Conservation (phyloP, 2,329 filamentous ascomycete species). For the Aspergillus melleus region DNA sequence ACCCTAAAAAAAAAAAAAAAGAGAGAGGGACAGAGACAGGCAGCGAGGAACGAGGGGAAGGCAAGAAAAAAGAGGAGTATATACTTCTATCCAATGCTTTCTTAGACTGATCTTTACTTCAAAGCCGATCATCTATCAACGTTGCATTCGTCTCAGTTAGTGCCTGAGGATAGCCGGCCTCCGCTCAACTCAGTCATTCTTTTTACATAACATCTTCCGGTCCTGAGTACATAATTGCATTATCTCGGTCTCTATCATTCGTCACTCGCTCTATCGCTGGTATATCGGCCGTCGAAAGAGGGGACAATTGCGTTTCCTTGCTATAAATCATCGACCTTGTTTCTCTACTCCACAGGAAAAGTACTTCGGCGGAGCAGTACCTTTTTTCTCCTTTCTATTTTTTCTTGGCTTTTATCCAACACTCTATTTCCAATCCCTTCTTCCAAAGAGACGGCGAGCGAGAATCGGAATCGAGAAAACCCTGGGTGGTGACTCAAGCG, state of each 20-base stretch:
- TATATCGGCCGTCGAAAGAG: background rate
- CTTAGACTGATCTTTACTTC: too few species aligned
- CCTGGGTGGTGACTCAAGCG: background rate
- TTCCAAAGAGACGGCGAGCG: background rate
- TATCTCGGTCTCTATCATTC: slow-evolving; percentile 12
- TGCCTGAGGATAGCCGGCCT: slow-evolving; percentile 1
- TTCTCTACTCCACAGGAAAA: background rate
- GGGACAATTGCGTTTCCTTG: background rate
- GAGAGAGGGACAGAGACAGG: too few species aligned
- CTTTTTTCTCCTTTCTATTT: background rate
- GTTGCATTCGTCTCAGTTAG: slow-evolving; percentile 15
- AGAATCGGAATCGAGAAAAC: background rate
- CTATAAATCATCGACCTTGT: background rate
- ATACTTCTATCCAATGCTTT: too few species aligned
- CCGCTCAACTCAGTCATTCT: slow-evolving; percentile 12
- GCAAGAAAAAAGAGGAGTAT: background rate
- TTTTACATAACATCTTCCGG: slow-evolving; percentile 27
- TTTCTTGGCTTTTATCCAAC: slow-evolving; percentile 10
- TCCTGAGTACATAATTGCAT: slow-evolving; percentile 10
- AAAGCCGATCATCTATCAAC: background rate
- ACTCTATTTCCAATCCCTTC: slow-evolving; percentile 4
- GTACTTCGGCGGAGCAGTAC: background rate
- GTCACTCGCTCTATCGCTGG: slow-evolving; percentile 12
- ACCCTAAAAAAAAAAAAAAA: background rate
- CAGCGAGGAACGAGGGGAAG: too few species aligned